phyloP scores from a whole-genome alignment of 179 eudicot genomes.

The Patellifolia procumbens region DNA sequence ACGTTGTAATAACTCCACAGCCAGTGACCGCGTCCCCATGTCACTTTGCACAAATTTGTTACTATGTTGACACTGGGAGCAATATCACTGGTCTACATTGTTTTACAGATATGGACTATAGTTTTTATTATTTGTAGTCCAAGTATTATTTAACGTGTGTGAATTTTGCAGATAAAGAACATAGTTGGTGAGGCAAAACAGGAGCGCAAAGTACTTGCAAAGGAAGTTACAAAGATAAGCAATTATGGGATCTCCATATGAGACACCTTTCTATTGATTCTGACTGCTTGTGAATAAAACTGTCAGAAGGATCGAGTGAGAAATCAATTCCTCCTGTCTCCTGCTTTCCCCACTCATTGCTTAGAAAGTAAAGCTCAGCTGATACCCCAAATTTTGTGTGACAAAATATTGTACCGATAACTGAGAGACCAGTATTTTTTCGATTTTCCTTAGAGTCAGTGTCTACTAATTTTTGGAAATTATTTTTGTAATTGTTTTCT shows the following conservation, averaged over 20 bases:
- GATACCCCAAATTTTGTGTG: conserved; percentile 15
- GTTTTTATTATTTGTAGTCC: not conserved
- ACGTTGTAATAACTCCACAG: not conserved
- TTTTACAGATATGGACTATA: not conserved
- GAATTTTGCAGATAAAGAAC: conserved; percentile 47
- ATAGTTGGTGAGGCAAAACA: conserved; percentile 63
- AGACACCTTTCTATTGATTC: conserved; percentile 12
- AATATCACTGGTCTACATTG: not conserved
- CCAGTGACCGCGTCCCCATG: not conserved
- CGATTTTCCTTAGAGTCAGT: not conserved
- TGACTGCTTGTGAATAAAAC: conserved; percentile 7
- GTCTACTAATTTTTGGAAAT: not conserved
- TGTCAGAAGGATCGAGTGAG: conserved; percentile 8
- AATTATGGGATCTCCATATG: conserved; percentile 79
- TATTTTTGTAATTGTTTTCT: no score
- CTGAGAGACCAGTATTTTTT: conserved; percentile 1
- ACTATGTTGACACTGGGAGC: not conserved
- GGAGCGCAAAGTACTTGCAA: conserved; percentile 60
- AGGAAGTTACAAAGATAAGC: conserved; percentile 80
- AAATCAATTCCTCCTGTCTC: not conserved
- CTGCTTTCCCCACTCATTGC: not conserved
- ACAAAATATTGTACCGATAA: conserved; percentile 9
- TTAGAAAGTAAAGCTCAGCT: conserved; percentile 2
- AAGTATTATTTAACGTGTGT: not conserved
- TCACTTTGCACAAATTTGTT: not conserved